Evolutionary conservation across 2,329 filamentous ascomycete genomes (phyloP).

Genomic region (Alternaria metachromatica): DNA sequence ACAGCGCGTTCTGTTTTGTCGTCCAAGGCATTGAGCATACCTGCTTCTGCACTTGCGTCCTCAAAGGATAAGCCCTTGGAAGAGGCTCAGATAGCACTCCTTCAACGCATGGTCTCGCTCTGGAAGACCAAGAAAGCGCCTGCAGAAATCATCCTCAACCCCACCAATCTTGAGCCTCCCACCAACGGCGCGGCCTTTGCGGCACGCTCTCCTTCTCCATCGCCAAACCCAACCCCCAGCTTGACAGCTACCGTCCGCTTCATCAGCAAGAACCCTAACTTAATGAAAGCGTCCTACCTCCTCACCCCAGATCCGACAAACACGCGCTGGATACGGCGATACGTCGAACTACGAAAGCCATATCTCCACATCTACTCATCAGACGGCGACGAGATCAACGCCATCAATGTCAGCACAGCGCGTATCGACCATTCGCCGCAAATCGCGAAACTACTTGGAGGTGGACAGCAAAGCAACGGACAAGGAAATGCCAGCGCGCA

Average conservation of each 20-base stretch:
- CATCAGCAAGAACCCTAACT: slow-evolving; percentile 73
- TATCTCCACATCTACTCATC: slow-evolving; percentile 91
- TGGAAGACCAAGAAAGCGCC: slow-evolving; percentile 62
- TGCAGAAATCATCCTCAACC: slow-evolving; percentile 55
- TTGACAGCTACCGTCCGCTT: slow-evolving; percentile 79
- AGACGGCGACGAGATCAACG: slow-evolving; percentile 87
- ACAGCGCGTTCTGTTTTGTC: slow-evolving; percentile 71
- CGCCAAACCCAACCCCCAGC: slow-evolving; percentile 59
- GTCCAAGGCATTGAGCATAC: slow-evolving; percentile 52
- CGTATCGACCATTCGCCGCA: slow-evolving; percentile 93
- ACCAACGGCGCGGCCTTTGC: slow-evolving; percentile 62
- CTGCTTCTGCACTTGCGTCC: slow-evolving; percentile 18
- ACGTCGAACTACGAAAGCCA: slow-evolving; percentile 87
- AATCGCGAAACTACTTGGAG: slow-evolving; percentile 75
- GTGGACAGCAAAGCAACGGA: slow-evolving; percentile 39
- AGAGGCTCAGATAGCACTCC: slow-evolving; percentile 50
- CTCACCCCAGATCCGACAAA: slow-evolving; percentile 83
- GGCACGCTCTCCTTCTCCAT: slow-evolving; percentile 45
- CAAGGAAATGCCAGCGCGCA: slow-evolving; percentile 42
- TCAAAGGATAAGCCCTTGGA: slow-evolving; percentile 26
- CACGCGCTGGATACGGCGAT: slow-evolving; percentile 87
- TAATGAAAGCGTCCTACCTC: slow-evolving; percentile 87
- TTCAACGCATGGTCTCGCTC: slow-evolving; percentile 65
- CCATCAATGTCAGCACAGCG: slow-evolving; percentile 86
- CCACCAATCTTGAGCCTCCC: slow-evolving; percentile 70